Percentiles rank a stretch among this genome's conserved stretches.
Conservation (phyloP, 106 monocot species). For the Amphibolis antarctica region DNA sequence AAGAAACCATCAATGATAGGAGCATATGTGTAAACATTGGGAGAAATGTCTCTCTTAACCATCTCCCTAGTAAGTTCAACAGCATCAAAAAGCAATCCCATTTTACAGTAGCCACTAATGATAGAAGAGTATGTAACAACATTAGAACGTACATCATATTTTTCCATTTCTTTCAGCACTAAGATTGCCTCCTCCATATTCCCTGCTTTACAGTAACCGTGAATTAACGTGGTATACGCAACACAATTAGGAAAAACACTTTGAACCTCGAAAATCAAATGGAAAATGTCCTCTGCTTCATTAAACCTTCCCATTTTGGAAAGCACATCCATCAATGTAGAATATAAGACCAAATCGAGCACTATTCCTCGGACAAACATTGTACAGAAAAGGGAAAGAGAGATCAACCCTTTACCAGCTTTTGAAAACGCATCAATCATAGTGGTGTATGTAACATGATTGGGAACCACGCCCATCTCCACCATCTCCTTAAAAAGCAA, state of each 20-base stretch:
- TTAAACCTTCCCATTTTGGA: conserved; percentile 44
- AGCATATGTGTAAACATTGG: conserved; percentile 54
- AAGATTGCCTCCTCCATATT: conserved; percentile 41
- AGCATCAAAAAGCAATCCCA: conserved; percentile 50
- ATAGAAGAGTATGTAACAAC: conserved; percentile 64
- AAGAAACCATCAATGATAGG: conserved; percentile 58
- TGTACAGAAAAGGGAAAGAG: conserved; percentile 37
- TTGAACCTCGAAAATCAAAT: conserved; percentile 18
- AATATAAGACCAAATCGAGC: conserved; percentile 54
- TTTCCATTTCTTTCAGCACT: conserved; percentile 46
- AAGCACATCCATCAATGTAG: conserved; percentile 46
- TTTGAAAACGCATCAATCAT: conserved; percentile 47
- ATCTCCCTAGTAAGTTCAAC: conserved; percentile 42
- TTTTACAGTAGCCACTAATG: conserved; percentile 63
- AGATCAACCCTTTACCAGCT: conserved; percentile 24
- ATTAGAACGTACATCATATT: conserved; percentile 29
- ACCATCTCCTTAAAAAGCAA: conserved; percentile 89
- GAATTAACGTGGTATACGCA: conserved; percentile 56
- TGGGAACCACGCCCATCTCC: conserved; percentile 41
- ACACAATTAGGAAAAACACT: conserved; percentile 30
- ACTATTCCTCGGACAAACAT: conserved; percentile 60
- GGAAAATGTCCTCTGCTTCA: conserved; percentile 51
- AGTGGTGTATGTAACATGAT: conserved; percentile 66
- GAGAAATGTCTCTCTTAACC: conserved; percentile 40
- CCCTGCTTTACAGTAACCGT: conserved; percentile 63